phyloP scores from a whole-genome alignment of 2,329 filamentous ascomycete species.

The Hymenoscyphus occultus region DNA sequence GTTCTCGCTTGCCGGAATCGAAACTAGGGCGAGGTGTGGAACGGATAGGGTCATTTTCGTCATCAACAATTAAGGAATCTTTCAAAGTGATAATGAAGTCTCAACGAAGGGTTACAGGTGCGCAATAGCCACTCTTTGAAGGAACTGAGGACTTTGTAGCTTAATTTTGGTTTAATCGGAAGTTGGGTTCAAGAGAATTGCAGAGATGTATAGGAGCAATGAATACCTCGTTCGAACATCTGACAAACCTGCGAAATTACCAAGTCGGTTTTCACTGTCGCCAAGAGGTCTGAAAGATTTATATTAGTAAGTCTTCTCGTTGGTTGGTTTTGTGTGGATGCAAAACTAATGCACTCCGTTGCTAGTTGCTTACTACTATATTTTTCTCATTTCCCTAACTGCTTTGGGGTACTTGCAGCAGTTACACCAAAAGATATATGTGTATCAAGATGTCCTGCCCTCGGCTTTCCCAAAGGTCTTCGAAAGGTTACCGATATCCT shows the following conservation, averaged over 20 bases:
- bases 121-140: slow-evolving; percentile 39
- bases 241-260: slow-evolving; percentile 50
- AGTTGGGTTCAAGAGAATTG: slow-evolving; percentile 53
- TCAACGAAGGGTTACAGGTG: slow-evolving; percentile 44
- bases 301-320: slow-evolving; percentile 22
- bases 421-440: not conserved
- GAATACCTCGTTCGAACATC: slow-evolving; percentile 51
- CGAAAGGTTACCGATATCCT: not conserved
- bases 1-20: slow-evolving; percentile 53
- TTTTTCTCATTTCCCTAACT: not conserved
- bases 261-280: slow-evolving; percentile 43
- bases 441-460: not conserved
- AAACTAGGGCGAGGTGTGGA: slow-evolving; percentile 53
- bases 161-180: slow-evolving; percentile 50
- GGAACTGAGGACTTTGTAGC: slow-evolving; percentile 42
- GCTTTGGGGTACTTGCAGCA: not conserved
- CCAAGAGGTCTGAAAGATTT: slow-evolving; percentile 41
- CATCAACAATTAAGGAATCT: slow-evolving; percentile 53
- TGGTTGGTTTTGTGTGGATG: not conserved
- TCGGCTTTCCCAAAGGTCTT: not conserved
- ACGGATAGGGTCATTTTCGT: slow-evolving; percentile 55
- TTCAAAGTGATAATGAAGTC: slow-evolving; percentile 43
- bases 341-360: not conserved
- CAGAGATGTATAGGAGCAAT: slow-evolving; percentile 52
- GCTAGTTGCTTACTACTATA: not conserved